phyloP scores from a whole-genome alignment of 495 filamentous ascomycete species.

The Glarea lozoyensis region DNA sequence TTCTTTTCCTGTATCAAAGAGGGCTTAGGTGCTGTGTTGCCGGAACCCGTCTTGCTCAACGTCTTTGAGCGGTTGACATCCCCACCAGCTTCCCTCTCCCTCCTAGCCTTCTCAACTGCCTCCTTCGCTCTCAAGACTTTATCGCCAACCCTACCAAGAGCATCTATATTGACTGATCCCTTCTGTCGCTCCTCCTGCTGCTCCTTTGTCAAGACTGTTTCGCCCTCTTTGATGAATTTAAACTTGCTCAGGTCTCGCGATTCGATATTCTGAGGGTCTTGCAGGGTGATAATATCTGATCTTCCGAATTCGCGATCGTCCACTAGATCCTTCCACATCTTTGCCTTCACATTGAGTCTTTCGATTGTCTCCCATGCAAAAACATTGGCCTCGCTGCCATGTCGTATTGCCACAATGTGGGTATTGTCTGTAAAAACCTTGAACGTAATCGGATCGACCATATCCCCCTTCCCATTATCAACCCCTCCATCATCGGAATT shows the following conservation, averaged over 20 bases:
- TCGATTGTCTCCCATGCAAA: slow-evolving; percentile 95
- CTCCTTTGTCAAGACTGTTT: slow-evolving; percentile 54
- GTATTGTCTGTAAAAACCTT: slow-evolving; percentile 98
- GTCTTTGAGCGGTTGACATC: slow-evolving; percentile 42
- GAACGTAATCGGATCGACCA: slow-evolving; percentile 92
- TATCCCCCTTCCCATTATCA: slow-evolving; percentile 51
- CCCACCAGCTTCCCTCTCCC: slow-evolving; percentile 34
- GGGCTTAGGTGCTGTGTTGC: slow-evolving; percentile 12
- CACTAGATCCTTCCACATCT: slow-evolving; percentile 90
- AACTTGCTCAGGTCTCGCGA: slow-evolving; percentile 79
- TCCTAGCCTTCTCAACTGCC: slow-evolving; percentile 75
- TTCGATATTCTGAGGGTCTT: slow-evolving; percentile 90
- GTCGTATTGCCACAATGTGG: slow-evolving; percentile 83
- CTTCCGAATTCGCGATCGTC: slow-evolving; percentile 80
- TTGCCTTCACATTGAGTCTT: slow-evolving; percentile 92
- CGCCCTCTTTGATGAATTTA: slow-evolving; percentile 81
- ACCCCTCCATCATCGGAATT: slow-evolving; percentile 45
- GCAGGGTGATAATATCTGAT: slow-evolving; percentile 91
- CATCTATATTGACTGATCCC: slow-evolving; percentile 64
- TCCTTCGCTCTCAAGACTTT: slow-evolving; percentile 91
- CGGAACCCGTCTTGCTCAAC: slow-evolving; percentile 29
- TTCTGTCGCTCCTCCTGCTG: slow-evolving; percentile 49
- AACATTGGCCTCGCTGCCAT: slow-evolving; percentile 74
- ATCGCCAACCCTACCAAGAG: slow-evolving; percentile 66
- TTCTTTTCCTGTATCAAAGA: slow-evolving; percentile 39